Base-by-base conservation (phyloP, 208 protist genomes). In the Naegleria lovaniensis region DNA sequence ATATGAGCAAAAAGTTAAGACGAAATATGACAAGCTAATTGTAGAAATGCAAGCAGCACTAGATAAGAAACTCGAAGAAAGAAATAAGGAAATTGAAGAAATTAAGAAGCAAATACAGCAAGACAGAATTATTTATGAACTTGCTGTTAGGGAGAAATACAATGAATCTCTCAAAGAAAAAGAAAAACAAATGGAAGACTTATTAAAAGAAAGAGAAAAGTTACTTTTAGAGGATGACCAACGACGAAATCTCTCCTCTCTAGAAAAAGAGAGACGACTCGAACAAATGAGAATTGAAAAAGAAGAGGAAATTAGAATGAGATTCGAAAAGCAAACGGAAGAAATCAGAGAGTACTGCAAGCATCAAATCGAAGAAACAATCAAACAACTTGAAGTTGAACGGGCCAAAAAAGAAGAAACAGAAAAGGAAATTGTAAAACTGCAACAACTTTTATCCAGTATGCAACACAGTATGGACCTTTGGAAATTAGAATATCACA, bases 401-500 rank as follows among this genome's bases (percentile, higher is more conserved):
- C 15, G 85, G 38, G 22, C 51, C 5, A 51, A 88, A 29, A 51
- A 58, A n/a, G 88, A 59, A 0, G 83, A 40, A 25, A 48, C 92
- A 36, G 88, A 92, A 38, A 88, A 91, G 0, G 40, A 92, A 83
- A 48, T 93, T 29, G 90, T 87, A 38, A 90, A 92, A 0, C 40
- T 92, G 51, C 90, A 91, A 87, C 52, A 89, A 58, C 91, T 92
- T 75, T n/a, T 93, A 2, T 19, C 92, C 3, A 75, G 6, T 40
- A 85, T 93, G 48, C 90, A 85, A 58, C 41, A 76, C 25, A 88
- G 58, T 15, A 92, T 93, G 90, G 90, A 92, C 52, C 85, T 92
- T 3, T 92, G 86, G 83, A 92, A 92, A 76, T 67, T 93, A 79
- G 92, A 93, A 48, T 76, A 90, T 55, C 92, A 93, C 59, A 86